phyloP scores from a whole-genome alignment of 2,329 filamentous ascomycete species.

The Colletotrichum karsti region DNA sequence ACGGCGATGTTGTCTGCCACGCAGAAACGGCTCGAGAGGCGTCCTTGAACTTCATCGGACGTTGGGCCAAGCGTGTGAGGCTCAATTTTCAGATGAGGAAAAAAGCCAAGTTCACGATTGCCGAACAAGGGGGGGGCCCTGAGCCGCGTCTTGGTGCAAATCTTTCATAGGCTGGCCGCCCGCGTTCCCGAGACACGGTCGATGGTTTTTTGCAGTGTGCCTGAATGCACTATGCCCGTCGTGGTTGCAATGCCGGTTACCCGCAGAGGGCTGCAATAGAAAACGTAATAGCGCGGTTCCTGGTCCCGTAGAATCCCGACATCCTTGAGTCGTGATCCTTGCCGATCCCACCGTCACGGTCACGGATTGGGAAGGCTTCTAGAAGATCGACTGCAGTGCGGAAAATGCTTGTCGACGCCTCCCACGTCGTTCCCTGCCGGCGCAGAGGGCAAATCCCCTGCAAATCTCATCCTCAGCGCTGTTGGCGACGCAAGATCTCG shows the following conservation, averaged over 20 bases:
- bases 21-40: background rate
- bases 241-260: constrained; percentile 2
- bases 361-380: constrained; percentile 24
- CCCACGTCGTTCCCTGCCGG: constrained; percentile 7
- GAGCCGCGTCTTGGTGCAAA: background rate
- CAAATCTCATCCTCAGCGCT: background rate
- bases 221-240: constrained; percentile 8
- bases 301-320: constrained; percentile 24
- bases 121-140: constrained; percentile 19
- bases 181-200: background rate
- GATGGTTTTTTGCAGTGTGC: background rate
- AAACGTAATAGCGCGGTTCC: constrained; percentile 19
- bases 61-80: constrained; percentile 26
- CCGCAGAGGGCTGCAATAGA: background rate
- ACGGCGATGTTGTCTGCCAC: background rate
- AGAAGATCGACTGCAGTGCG: constrained; percentile 17
- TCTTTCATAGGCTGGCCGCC: background rate
- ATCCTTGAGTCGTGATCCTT: constrained; percentile 16
- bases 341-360: background rate
- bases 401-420: constrained; percentile 22
- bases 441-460: background rate
- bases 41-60: background rate
- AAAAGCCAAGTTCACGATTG: constrained; percentile 19
- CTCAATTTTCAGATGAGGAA: constrained; percentile 10
- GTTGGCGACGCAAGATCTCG: constrained; percentile 21